Base-by-base conservation (phyloP, 768 basidiomycete species). In the Flagelloscypha sp. region DNA sequence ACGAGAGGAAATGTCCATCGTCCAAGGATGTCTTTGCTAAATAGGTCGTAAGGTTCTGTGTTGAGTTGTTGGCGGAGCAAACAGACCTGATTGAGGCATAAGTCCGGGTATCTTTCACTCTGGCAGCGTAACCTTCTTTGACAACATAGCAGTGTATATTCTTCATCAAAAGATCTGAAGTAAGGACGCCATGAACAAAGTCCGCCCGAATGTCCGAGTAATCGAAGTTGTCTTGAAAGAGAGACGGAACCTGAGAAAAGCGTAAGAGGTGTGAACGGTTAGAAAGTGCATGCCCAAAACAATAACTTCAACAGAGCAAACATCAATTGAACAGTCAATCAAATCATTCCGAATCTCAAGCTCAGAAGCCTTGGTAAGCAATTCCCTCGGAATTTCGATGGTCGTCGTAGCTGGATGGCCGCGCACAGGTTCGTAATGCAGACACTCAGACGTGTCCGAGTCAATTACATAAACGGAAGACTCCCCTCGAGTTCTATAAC, bases 141-240 rank as follows among this genome's bases (percentile, higher is more conserved):
- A 84, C 84, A 33, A 94, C 70, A 49, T 92, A 87, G 46, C 90
- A 89, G 50, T 88, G 76, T 34, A 98, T 93, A 42, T 79, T 92
- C 61, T 95, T 95, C 72, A 88, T 89, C 27, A 97, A 70, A 23
- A 98, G 57, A 57, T 99, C 95, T 10, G 89, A 93, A 0, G 88
- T 94, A 45, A 99, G 68, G 30, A 99, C 74, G 12, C 94, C 94
- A 51, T 87, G 86, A 11, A 97, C 84, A 49, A 99, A 95, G 59
- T 98, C 90, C 45, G 77, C 69, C 38, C 92, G 78, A 41, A 98
- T 72, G 59, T 93, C 89, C 10, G 79, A 77, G 51, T 93, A 97
- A 61, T 98, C 95, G 51, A 99, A 99, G 61, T 98, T 98, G 61
- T 98, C 95, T 55, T 93, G 90, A 63, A 98, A 99, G 4, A 97